Conservation (phyloP, 2,329 filamentous ascomycete species). For the Leptographium lundbergii region DNA sequence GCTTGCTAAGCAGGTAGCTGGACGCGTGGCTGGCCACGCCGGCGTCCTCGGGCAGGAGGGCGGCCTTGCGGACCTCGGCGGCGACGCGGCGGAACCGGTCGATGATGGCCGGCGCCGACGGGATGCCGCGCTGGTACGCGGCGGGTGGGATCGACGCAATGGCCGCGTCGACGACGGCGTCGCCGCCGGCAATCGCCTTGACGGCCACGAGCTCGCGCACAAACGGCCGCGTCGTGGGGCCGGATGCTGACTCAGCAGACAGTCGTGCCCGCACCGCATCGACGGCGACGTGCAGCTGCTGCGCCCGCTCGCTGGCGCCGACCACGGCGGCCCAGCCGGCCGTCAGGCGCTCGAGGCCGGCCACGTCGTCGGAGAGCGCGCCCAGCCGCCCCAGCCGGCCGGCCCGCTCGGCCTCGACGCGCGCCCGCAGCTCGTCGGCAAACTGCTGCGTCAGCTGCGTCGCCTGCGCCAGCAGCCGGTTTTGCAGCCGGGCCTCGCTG, state of each 20-base stretch:
- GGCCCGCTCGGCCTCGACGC: conserved; percentile 79
- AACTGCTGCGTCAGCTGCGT: conserved; percentile 80
- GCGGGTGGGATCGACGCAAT: conserved; percentile 92
- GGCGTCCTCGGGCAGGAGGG: conserved; percentile 81
- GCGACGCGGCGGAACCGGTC: conserved; percentile 94
- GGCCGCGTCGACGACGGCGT: conserved; percentile 79
- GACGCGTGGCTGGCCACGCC: conserved; percentile 91
- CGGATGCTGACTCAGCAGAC: conserved; percentile 28
- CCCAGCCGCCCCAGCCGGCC: conserved; percentile 77
- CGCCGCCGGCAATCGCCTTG: conserved; percentile 77
- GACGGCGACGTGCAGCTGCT: conserved; percentile 91
- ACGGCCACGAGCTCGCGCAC: conserved; percentile 85
- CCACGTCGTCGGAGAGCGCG: conserved; percentile 64
- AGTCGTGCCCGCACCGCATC: conserved; percentile 82
- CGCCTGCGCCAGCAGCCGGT: conserved; percentile 81
- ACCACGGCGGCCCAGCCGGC: conserved; percentile 83
- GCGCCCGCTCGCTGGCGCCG: conserved; percentile 80
- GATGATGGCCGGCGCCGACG: conserved; percentile 72
- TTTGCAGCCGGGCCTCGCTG: conserved; percentile 70
- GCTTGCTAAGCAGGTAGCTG: conserved; percentile 77
- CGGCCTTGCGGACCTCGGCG: conserved; percentile 84
- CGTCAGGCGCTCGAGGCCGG: conserved; percentile 77
- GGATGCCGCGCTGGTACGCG: conserved; percentile 86
- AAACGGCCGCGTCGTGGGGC: conserved; percentile 61
- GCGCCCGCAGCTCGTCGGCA: conserved; percentile 59